Evolutionary conservation across 1,284 basidiomycete genomes (phyloP), one percentile per base, ranked within the genome.

Genomic region (Cutaneotrichosporon sp.): DNA sequence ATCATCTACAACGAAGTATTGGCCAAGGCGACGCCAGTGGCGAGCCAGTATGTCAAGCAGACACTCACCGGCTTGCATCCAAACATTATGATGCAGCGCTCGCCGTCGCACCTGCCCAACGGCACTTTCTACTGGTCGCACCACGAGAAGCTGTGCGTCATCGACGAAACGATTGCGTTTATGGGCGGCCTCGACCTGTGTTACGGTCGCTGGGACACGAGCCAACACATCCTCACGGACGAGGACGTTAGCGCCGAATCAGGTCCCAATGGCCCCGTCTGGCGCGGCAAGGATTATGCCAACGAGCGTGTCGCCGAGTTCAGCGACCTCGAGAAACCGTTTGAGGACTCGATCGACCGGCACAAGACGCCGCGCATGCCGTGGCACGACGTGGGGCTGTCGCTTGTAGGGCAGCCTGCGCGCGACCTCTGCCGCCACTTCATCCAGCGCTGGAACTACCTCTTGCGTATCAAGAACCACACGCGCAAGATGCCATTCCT

Each of bases 71-170:
- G 84, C 0, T 82, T 99, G 40, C 95, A 98, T 76, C 89, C 89
- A 10, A 98, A 99, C 79, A 91, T 99, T 65, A 89, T 95, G 86
- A 88, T 99, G 3, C 97, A 99, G 78, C 88, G 97, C 47, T 98
- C 95, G 14, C 97, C 97, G 0, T 96, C 92, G 5, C 96, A 99
- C 80, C 94, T 98, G 78, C 91, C 95, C 75, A 97, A 94, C 0
- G 95, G 96, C 4, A 98, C 95, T 0, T 93, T 97, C 78, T 97
- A 97, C 77, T 99, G 96, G 96, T 93, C 93, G 36, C 94, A 97
- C 81, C 97, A 99, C 81, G 97, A 99, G 83, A 99, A 99, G 80
- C 79, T 83, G 7, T 82, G 82, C 53, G 69, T 92, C 13, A 89
- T 97, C 11, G 93, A 97, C 80, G 92, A 94, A 76, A 88, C 89